A percentile compares a stretch with the other conserved stretches of the same genome.
Evolutionary conservation across 2,329 filamentous ascomycete species (phyloP).

Genomic region (Celoporthe dispersa): DNA sequence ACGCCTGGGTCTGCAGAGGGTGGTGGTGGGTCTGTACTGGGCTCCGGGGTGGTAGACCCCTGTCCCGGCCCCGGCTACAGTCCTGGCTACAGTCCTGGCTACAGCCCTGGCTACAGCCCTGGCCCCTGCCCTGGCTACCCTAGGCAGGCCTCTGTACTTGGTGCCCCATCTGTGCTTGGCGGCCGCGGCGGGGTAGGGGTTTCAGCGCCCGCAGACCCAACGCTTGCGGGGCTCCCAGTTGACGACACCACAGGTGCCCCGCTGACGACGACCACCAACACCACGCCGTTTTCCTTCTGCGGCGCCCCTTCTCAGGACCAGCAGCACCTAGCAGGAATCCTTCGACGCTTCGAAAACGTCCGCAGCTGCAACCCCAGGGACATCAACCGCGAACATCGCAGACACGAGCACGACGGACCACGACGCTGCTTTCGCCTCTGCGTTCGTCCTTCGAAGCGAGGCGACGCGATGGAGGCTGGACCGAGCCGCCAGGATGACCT

Average conservation of each 20-base stretch:
- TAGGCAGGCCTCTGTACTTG: background rate
- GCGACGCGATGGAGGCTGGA: conserved; percentile 44
- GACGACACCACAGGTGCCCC: conserved; percentile 13
- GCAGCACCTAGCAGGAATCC: conserved; percentile 18
- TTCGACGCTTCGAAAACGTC: background rate
- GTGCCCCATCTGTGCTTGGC: conserved; percentile 3
- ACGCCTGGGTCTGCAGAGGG: background rate
- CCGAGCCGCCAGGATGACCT: conserved; percentile 46
- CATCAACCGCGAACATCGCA: conserved; percentile 33
- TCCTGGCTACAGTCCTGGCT: background rate
- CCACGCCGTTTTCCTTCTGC: conserved; percentile 21
- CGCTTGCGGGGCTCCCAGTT: conserved; percentile 23
- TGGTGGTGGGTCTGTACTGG: background rate
- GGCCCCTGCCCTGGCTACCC: background rate
- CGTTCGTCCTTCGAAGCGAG: conserved; percentile 16
- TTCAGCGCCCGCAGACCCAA: conserved; percentile 22
- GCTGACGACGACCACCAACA: conserved; percentile 10
- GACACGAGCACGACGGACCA: conserved; percentile 5
- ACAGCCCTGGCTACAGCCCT: background rate
- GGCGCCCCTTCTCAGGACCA: conserved; percentile 23
- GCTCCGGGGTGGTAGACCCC: background rate
- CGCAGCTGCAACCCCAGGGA: conserved; percentile 7
- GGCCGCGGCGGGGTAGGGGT: conserved; percentile 7
- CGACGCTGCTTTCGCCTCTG: conserved; percentile 12
- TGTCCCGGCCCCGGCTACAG: background rate